Conservation (phyloP, 106 monocot species). For the Dendrobium nobile region DNA sequence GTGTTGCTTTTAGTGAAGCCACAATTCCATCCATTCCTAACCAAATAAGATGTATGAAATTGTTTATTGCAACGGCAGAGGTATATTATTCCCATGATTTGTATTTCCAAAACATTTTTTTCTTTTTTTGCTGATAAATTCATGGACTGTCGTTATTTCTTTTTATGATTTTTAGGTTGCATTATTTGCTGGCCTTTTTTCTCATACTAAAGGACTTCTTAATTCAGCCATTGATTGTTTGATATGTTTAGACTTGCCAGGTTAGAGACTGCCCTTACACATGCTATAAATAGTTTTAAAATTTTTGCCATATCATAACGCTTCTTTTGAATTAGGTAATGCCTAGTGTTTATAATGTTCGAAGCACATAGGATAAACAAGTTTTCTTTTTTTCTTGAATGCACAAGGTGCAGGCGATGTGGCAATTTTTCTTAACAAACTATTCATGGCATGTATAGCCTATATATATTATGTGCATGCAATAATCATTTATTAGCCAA, state of each 20-base stretch:
- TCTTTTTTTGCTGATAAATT: background rate
- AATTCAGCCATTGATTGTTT: constrained; percentile 27
- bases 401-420: too few relatives aligned
- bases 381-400: too few relatives aligned
- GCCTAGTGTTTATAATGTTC: background rate
- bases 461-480: too few relatives aligned
- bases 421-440: too few relatives aligned
- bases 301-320: background rate
- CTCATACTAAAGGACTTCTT: constrained; percentile 27
- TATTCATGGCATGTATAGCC: too few relatives aligned
- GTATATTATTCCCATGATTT: constrained; percentile 2
- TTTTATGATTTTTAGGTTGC: constrained; percentile 23
- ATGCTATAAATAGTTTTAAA: background rate
- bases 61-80: constrained; percentile 46
- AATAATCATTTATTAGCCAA: too few relatives aligned
- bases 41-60: constrained; percentile 16
- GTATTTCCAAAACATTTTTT: background rate
- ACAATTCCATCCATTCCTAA: constrained; percentile 36
- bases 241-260: constrained; percentile 12
- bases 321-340: background rate
- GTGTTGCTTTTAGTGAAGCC: constrained; percentile 41
- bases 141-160: too few relatives aligned
- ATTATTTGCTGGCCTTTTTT: constrained; percentile 27
- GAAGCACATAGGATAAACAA: background rate
- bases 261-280: constrained; percentile 10